phyloP scores from a whole-genome alignment of 2,329 filamentous ascomycete species.

The Ceratocystis eucalypticola region DNA sequence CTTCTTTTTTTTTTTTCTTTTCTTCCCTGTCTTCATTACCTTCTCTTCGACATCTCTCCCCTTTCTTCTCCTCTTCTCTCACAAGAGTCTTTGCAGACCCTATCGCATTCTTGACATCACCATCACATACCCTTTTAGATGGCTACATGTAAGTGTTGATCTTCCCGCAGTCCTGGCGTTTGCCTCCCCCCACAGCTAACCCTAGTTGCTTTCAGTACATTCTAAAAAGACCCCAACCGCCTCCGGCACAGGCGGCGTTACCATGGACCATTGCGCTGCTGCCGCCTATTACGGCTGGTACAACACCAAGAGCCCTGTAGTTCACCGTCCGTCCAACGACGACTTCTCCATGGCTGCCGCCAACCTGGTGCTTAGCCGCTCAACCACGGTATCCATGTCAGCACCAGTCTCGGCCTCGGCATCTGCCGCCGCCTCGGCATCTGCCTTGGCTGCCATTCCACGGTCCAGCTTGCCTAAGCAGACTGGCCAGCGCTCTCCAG shows the following conservation, averaged over 20 bases:
- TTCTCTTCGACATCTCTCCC: background rate
- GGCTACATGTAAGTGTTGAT: constrained; percentile 2
- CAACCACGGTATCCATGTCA: background rate
- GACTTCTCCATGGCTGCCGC: constrained; percentile 36
- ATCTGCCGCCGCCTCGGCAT: background rate
- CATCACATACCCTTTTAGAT: background rate
- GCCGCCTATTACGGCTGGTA: constrained; percentile 60
- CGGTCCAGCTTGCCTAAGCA: background rate
- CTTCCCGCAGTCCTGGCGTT: background rate
- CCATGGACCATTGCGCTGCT: constrained; percentile 33
- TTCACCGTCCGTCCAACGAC: constrained; percentile 36
- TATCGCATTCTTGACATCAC: background rate
- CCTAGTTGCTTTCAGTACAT: background rate
- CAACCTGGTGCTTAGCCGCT: constrained; percentile 2
- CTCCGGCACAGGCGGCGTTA: constrained; percentile 10
- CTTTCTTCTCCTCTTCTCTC: background rate
- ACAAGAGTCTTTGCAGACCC: background rate
- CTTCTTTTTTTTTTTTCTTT: background rate
- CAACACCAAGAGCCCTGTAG: constrained; percentile 41
- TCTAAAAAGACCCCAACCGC: constrained; percentile 1
- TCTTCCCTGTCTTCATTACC: background rate
- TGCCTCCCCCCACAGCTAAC: background rate
- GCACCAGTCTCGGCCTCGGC: background rate
- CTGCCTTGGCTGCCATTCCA: background rate
- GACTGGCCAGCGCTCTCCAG: background rate